Evolutionary conservation across 1,284 basidiomycete species (phyloP).

Genomic region (Veloporphyrellus conicus): DNA sequence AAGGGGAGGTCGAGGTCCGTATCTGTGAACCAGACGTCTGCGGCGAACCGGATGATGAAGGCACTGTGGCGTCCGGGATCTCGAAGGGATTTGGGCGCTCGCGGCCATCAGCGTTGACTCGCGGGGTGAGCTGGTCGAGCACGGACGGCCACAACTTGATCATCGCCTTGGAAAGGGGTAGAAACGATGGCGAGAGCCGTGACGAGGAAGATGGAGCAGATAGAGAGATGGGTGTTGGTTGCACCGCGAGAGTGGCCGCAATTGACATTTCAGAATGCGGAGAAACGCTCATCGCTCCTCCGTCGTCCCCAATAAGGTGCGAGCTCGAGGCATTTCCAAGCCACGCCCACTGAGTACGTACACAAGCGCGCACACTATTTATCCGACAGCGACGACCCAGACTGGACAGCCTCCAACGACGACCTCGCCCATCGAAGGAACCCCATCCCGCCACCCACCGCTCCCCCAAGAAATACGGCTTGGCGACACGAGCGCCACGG

Average conservation of each 20-base stretch:
- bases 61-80: slow-evolving; percentile 25
- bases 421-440: slow-evolving; percentile 46
- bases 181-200: slow-evolving; percentile 17
- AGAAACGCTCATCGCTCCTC: slow-evolving; percentile 16
- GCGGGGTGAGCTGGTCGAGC: slow-evolving; percentile 71
- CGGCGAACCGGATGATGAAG: slow-evolving; percentile 27
- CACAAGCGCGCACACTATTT: slow-evolving; percentile 6
- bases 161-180: slow-evolving; percentile 41
- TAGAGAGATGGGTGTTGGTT: slow-evolving; percentile 10
- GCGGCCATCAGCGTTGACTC: slow-evolving; percentile 47
- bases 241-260: slow-evolving; percentile 2
- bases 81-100: slow-evolving; percentile 74
- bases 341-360: too few species aligned
- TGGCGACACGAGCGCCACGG: slow-evolving; percentile 49
- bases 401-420: slow-evolving; percentile 31
- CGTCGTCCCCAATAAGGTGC: slow-evolving; percentile 1
- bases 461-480: slow-evolving; percentile 48
- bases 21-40: slow-evolving; percentile 4
- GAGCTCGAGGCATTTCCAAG: too few species aligned
- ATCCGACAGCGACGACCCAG: background rate
- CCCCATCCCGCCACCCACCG: slow-evolving; percentile 53
- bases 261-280: too few species aligned
- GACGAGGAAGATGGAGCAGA: slow-evolving; percentile 15
- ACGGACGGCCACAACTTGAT: slow-evolving; percentile 65
- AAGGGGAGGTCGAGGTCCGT: slow-evolving; percentile 10